Evolutionary conservation across 495 filamentous ascomycete genomes (phyloP), one percentile per base, ranked within the genome.

Genomic region (Clavariopsis aquatica): DNA sequence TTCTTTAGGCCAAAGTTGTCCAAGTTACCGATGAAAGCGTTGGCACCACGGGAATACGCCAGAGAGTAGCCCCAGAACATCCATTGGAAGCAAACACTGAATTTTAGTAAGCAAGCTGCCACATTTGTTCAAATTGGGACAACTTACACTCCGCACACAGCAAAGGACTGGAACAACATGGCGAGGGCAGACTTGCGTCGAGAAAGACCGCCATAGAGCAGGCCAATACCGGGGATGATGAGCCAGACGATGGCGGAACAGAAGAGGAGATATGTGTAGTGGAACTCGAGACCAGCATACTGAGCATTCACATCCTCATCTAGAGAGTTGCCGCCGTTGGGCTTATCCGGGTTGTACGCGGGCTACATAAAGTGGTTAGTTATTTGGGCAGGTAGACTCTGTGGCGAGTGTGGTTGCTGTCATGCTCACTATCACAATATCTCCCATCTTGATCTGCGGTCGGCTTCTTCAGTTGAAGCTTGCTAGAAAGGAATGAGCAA

Each of bases 51-150:
- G 2, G 76, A 77, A 73, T 83, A 85, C 22, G 82, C 76, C 1
- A 86, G 72, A 0, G 81, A 81, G 66, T 85, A 86, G 2, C 83
- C 82, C 81, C 81, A 84, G 68, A 85, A 83, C 54, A 83, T 80
- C 81, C 82, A 84, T 73, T 83, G 80, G 54, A 83, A 81, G 17
- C 80, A 81, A 2, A 72, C 77, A 17, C 69, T 69, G 47, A 8
- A 2, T 7, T 5, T 49, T 27, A 17, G 7, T 43, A 8, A 53
- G 51, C 51, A 2, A 63, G 51, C 20, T 10, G 0, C 27, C 26
- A 15, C 13, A 24, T 19, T 12, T 6, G 34, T 53, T 12, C 19
- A 7, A 10, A 7, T 6, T 60, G 31, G 1, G 17, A 29, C 27
- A 22, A 43, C 67, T 43, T 54, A 62, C 61, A 71, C 69, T 57